phyloP scores from a whole-genome alignment of 495 filamentous ascomycete species.

The Extremus antarcticus region DNA sequence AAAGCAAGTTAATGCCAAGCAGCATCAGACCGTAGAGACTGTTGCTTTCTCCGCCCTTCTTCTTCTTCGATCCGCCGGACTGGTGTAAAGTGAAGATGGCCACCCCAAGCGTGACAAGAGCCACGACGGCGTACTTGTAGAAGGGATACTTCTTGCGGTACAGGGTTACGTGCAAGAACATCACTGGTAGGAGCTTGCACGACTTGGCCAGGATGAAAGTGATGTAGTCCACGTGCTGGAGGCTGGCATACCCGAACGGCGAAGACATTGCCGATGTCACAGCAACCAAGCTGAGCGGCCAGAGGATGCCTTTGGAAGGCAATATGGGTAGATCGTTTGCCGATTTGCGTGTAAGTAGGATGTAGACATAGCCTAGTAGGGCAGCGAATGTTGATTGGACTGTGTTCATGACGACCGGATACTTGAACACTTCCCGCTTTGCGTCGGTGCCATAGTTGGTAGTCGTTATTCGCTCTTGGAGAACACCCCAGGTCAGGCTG shows the following conservation, averaged over 20 bases:
- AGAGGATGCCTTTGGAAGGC: constrained; percentile 58
- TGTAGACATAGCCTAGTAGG: constrained; percentile 69
- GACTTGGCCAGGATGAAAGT: constrained; percentile 96
- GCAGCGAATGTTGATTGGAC: constrained; percentile 88
- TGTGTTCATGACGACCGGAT: constrained; percentile 88
- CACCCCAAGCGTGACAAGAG: constrained; percentile 80
- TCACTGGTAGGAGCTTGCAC: constrained; percentile 95
- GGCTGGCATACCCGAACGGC: constrained; percentile 88
- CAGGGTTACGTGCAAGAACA: constrained; percentile 87
- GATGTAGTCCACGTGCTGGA: constrained; percentile 95
- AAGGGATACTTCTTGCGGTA: constrained; percentile 85
- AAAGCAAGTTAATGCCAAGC: constrained; percentile 81
- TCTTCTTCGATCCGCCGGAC: constrained; percentile 58
- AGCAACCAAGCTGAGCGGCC: constrained; percentile 75
- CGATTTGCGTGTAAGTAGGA: constrained; percentile 44
- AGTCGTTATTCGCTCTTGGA: constrained; percentile 96
- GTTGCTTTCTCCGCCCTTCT: constrained; percentile 39
- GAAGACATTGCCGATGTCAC: constrained; percentile 78
- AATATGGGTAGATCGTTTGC: constrained; percentile 55
- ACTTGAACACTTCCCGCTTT: constrained; percentile 64
- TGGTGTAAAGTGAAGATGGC: constrained; percentile 90
- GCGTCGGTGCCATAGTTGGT: constrained; percentile 62
- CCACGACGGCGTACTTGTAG: constrained; percentile 92
- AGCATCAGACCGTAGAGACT: constrained; percentile 70
- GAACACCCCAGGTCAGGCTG: constrained; percentile 87